Conservation (phyloP, 2,329 filamentous ascomycete species). For the Pseudocercospora fuligena region DNA sequence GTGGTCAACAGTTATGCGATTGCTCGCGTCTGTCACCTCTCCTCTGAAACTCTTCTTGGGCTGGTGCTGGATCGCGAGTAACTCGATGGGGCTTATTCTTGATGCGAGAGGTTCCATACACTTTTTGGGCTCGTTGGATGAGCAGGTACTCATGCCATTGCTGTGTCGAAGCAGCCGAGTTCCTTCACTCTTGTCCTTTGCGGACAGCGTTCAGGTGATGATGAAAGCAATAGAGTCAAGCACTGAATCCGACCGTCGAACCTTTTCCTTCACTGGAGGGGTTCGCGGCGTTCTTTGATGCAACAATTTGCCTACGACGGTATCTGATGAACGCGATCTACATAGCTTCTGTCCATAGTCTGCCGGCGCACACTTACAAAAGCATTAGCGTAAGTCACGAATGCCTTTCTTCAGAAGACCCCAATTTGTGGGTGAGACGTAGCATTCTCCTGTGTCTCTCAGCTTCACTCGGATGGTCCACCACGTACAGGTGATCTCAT, state of each 20-base stretch:
- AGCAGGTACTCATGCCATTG: constrained; percentile 46
- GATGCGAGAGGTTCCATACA: constrained; percentile 80
- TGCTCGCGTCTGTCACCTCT: constrained; percentile 56
- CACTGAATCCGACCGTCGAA: constrained; percentile 69
- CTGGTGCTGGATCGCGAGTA: constrained; percentile 61
- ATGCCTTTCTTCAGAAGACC: neutral
- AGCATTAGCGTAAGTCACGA: neutral
- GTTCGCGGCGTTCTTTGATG: constrained; percentile 40
- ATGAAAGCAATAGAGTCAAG: constrained; percentile 98
- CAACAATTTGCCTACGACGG: constrained; percentile 41
- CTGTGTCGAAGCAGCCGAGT: constrained; percentile 73
- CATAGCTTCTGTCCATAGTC: neutral
- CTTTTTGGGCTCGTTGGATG: constrained; percentile 50
- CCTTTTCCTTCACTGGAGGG: constrained; percentile 52
- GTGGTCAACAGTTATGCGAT: constrained; percentile 98
- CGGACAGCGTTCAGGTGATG: constrained; percentile 74
- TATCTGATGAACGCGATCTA: constrained; percentile 36
- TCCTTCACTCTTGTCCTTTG: constrained; percentile 41
- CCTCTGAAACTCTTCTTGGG: constrained; percentile 29
- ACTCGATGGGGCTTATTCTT: constrained; percentile 99
- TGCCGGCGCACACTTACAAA: neutral
- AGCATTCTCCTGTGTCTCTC: neutral
- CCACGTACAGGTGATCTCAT: neutral
- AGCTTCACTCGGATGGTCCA: neutral
- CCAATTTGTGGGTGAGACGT: neutral